A percentile compares a stretch with the other conserved stretches of the same genome.
Conservation (phyloP, 139 green algal species). For the Limnomonas spitsbergensis region DNA sequence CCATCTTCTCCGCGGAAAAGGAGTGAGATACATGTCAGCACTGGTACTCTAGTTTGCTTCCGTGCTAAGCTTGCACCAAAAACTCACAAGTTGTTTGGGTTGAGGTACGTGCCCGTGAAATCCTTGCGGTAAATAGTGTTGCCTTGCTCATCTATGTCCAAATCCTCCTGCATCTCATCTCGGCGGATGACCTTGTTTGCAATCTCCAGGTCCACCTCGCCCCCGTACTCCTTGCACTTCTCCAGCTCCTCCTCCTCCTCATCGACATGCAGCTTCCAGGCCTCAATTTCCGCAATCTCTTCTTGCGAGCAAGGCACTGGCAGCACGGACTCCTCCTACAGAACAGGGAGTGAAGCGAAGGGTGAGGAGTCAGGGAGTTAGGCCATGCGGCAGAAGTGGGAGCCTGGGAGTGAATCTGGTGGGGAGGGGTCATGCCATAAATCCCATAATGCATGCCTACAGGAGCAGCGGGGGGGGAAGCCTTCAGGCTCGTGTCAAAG, state of each 20-base stretch:
- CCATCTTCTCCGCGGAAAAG: too few relatives aligned
- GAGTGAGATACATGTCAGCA: too few relatives aligned
- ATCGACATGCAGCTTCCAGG: conserved; percentile 9
- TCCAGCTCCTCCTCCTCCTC: conserved; percentile 6
- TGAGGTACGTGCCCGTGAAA: conserved; percentile 14
- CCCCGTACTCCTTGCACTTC: conserved; percentile 13
- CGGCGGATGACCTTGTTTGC: conserved; percentile 3
- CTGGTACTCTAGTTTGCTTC: not conserved
- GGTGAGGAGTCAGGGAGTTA: not conserved
- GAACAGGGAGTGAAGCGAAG: not conserved
- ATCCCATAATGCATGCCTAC: too few relatives aligned
- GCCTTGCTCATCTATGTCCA: conserved; percentile 7
- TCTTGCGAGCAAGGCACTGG: conserved; percentile 6
- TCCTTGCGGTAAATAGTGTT: conserved; percentile 6
- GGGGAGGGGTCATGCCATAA: not conserved
- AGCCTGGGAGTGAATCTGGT: too few relatives aligned
- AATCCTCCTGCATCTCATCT: conserved; percentile 5
- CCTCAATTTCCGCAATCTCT: conserved; percentile 1
- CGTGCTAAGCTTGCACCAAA: not conserved
- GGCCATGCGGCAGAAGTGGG: too few relatives aligned
- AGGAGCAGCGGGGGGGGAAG: too few relatives aligned
- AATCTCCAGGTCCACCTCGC: conserved; percentile 11
- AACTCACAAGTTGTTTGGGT: conserved; percentile 16
- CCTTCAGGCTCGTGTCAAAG: too few relatives aligned
- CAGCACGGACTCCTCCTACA: not conserved